Evolutionary conservation across 371 early-diverging fungal genomes (phyloP).

Genomic region (Saksenaea vasiformis): DNA sequence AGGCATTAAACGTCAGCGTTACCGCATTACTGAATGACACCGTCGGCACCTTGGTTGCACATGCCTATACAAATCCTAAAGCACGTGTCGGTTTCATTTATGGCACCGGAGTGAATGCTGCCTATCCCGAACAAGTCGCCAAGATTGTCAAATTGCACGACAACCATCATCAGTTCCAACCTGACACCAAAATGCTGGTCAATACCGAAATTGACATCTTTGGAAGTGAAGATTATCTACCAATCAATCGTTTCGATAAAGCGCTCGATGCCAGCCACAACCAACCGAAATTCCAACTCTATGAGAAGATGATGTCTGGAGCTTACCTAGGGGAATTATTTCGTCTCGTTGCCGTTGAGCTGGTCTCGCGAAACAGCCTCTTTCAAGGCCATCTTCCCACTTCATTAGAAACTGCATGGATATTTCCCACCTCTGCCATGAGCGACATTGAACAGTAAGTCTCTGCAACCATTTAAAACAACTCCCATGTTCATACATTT

Average conservation of each 20-base stretch:
- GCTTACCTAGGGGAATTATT: slow-evolving; percentile 90
- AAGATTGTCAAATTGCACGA: slow-evolving; percentile 25
- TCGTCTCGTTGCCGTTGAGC: slow-evolving; percentile 71
- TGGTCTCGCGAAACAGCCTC: slow-evolving; percentile 65
- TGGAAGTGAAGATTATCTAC: slow-evolving; percentile 75
- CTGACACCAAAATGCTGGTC: slow-evolving; percentile 77
- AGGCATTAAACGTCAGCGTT: slow-evolving; percentile 67
- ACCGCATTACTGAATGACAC: slow-evolving; percentile 91
- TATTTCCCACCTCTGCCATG: slow-evolving; percentile 78
- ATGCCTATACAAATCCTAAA: slow-evolving; percentile 75
- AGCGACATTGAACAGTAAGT: slow-evolving; percentile 42
- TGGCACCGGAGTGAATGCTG: slow-evolving; percentile 93
- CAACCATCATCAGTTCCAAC: not conserved
- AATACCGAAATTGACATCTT: slow-evolving; percentile 82
- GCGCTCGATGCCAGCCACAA: slow-evolving; percentile 70
- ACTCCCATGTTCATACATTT: not conserved
- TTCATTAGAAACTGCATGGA: slow-evolving; percentile 58
- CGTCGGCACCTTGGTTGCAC: slow-evolving; percentile 83
- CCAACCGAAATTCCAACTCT: slow-evolving; percentile 76
- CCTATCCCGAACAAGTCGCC: slow-evolving; percentile 26
- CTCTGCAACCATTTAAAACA: not conserved
- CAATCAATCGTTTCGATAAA: slow-evolving; percentile 77
- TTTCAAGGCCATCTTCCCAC: slow-evolving; percentile 66
- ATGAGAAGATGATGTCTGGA: slow-evolving; percentile 91
- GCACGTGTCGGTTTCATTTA: slow-evolving; percentile 82